These are phyloP conservation scores for Plectosphaerella cucumerina DNA, from an alignment of 2,329 filamentous ascomycete species.

Conservation along the genomic window DNA sequence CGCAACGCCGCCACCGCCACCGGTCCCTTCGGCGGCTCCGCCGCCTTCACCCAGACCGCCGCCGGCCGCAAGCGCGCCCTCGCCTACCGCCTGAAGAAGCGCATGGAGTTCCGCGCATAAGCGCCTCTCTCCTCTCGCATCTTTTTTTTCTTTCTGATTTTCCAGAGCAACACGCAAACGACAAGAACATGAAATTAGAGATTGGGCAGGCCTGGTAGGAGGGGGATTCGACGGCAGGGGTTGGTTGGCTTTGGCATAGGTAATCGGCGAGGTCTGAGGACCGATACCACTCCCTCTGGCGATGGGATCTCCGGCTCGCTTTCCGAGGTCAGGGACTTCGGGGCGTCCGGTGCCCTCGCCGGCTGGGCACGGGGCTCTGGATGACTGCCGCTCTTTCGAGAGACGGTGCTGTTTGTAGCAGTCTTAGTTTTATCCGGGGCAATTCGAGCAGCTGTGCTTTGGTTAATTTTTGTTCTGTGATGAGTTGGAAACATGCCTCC, in stretches of 20 bases:
- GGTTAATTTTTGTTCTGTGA: too few relatives aligned
- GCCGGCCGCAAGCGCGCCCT: constrained; percentile 58
- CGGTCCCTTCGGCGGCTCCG: constrained; percentile 64
- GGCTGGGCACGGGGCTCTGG: background rate
- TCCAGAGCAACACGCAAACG: background rate
- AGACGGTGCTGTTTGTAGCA: too few relatives aligned
- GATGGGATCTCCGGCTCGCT: background rate
- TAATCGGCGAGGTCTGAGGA: background rate
- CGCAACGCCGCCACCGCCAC: constrained; percentile 54
- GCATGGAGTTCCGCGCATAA: constrained; percentile 25
- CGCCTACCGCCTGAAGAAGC: constrained; percentile 42
- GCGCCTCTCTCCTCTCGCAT: constrained; percentile 1
- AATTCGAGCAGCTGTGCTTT: too few relatives aligned
- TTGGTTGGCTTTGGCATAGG: background rate
- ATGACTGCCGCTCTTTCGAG: background rate
- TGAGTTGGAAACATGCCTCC: too few relatives aligned
- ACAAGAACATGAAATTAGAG: too few relatives aligned
- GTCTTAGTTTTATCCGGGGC: too few relatives aligned
- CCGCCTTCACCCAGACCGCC: constrained; percentile 58
- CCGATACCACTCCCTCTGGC: background rate
- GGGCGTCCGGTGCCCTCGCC: background rate
- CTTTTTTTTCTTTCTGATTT: too few relatives aligned
- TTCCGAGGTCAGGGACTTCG: background rate
- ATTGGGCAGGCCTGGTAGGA: background rate
- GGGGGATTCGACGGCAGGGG: constrained; percentile 6